Conservation (phyloP, 441 rosid species). For the Daphne laureola region DNA sequence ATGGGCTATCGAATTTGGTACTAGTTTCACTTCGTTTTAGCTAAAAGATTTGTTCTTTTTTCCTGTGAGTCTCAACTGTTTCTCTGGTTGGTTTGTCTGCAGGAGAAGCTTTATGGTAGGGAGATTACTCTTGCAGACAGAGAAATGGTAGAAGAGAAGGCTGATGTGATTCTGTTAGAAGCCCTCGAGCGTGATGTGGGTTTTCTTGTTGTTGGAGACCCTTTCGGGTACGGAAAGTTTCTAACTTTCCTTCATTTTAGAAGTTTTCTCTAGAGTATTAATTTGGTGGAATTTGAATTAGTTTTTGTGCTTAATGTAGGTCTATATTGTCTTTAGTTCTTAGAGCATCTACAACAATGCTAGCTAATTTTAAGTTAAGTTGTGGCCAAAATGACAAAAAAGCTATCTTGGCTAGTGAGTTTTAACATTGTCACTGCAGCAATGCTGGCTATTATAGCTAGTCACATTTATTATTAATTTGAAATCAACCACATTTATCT, state of each 20-base stretch:
- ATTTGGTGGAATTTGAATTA: background rate
- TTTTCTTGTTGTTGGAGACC: slow-evolving; percentile 91
- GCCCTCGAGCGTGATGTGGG: slow-evolving; percentile 50
- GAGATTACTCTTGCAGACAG: slow-evolving; percentile 71
- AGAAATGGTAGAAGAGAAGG: slow-evolving; percentile 89
- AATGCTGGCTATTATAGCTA: no score
- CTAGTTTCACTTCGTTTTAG: background rate
- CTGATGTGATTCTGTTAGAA: slow-evolving; percentile 48
- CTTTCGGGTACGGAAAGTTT: slow-evolving; percentile 53
- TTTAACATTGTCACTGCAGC: no score
- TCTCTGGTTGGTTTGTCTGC: slow-evolving; percentile 9
- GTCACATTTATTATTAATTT: no score
- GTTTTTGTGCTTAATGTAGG: background rate
- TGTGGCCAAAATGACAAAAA: no score
- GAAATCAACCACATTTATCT: no score
- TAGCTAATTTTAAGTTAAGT: no score
- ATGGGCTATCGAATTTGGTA: slow-evolving; percentile 78
- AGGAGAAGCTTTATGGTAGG: slow-evolving; percentile 74
- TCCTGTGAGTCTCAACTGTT: background rate
- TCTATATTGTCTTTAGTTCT: background rate
- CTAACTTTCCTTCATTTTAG: background rate
- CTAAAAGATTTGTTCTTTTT: background rate
- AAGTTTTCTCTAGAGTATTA: no score
- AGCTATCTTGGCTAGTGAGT: no score
- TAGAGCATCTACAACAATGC: no score